Evolutionary conservation across 495 filamentous ascomycete genomes (phyloP).

Genomic region (Penicillium paradoxum): DNA sequence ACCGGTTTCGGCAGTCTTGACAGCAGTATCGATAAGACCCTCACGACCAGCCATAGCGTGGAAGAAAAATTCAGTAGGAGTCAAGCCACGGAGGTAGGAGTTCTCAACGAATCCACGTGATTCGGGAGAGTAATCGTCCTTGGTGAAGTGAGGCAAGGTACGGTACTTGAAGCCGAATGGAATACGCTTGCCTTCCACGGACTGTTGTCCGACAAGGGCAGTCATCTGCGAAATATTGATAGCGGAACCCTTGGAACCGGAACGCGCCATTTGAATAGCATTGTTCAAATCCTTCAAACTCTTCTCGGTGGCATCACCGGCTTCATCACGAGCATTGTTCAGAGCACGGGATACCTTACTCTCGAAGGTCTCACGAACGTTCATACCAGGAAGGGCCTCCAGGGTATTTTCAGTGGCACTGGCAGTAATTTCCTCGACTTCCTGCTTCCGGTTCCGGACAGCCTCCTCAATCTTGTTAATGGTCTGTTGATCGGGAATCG

Average conservation of each 20-base stretch:
- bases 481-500: conserved; percentile 80
- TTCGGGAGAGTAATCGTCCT: conserved; percentile 97
- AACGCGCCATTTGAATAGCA: conserved; percentile 88
- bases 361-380: conserved; percentile 95
- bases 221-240: conserved; percentile 99
- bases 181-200: conserved; percentile 97
- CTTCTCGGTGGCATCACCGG: conserved; percentile 84
- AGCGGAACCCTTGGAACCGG: conserved; percentile 94
- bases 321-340: conserved; percentile 92
- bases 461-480: conserved; percentile 76
- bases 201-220: conserved; percentile 93
- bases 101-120: conserved; percentile 98
- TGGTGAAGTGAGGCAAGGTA: conserved; percentile 95
- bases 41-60: conserved; percentile 99
- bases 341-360: conserved; percentile 88
- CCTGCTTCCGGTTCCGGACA: conserved; percentile 71
- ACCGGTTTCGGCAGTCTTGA: conserved; percentile 98
- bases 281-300: conserved; percentile 95
- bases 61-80: conserved; percentile 97
- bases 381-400: conserved; percentile 93
- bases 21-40: conserved; percentile 98
- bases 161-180: conserved; percentile 99
- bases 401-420: conserved; percentile 78
- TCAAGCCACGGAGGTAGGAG: conserved; percentile 94
- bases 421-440: conserved; percentile 67